Conservation (phyloP, 805 yeast species). For the Schwanniomyces yamadae region DNA sequence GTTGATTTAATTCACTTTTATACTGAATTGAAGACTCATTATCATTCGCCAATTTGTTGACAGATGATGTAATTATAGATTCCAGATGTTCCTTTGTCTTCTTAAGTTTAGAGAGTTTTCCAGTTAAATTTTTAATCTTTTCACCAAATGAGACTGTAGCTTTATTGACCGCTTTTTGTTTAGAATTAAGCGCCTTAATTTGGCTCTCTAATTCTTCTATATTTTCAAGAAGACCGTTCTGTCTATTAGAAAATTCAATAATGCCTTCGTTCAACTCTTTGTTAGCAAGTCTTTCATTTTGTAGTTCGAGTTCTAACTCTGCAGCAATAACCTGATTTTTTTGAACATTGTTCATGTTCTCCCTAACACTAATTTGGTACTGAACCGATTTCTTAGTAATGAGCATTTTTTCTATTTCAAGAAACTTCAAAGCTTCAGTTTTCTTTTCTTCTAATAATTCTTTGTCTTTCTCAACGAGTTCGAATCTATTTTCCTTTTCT, state of each 20-base stretch:
- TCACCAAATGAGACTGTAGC: conserved; percentile 73
- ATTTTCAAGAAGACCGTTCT: conserved; percentile 21
- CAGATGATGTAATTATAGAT: conserved; percentile 43
- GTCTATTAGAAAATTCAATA: conserved; percentile 32
- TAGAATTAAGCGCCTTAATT: conserved; percentile 20
- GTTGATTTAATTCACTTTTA: conserved; percentile 42
- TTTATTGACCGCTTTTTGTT: conserved; percentile 37
- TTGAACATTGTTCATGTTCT: conserved; percentile 40
- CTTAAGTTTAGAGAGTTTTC: conserved; percentile 57
- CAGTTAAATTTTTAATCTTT: conserved; percentile 61
- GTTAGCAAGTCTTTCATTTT: conserved; percentile 25
- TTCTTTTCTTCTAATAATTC: conserved; percentile 63
- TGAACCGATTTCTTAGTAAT: conserved; percentile 52
- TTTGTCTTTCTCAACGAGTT: conserved; percentile 76
- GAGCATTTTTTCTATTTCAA: conserved; percentile 63
- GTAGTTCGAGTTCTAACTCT: conserved; percentile 38
- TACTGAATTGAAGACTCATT: conserved; percentile 44
- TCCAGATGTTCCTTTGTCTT: conserved; percentile 53
- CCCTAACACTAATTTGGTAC: conserved; percentile 50
- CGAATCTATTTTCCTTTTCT: conserved; percentile 78
- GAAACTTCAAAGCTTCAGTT: conserved; percentile 63
- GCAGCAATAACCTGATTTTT: conserved; percentile 39
- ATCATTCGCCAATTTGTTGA: conserved; percentile 46
- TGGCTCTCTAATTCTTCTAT: conserved; percentile 17
- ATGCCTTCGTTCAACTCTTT: conserved; percentile 21